These are phyloP conservation scores for Theobroma grandiflorum DNA, from an alignment of 441 rosid species.

Conservation along the genomic window DNA sequence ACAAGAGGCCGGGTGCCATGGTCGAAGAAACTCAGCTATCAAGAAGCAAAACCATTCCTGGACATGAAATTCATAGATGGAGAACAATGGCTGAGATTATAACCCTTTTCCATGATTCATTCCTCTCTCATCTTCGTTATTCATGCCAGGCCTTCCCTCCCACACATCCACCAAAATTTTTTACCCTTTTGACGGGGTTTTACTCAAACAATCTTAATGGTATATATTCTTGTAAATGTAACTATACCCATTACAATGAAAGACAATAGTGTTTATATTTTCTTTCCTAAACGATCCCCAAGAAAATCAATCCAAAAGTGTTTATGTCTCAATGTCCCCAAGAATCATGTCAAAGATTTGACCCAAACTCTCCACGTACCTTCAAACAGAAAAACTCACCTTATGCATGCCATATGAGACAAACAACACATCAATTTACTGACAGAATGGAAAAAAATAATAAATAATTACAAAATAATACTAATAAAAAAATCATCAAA, in stretches of 20 bases:
- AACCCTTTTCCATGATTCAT: not conserved
- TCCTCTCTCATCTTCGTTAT: not conserved
- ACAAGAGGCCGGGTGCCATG: constrained; percentile 69
- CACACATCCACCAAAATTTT: not conserved
- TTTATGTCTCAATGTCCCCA: too few relatives aligned
- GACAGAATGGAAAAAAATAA: too few relatives aligned
- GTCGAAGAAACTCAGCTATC: constrained; percentile 59
- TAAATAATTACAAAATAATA: too few relatives aligned
- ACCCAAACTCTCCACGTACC: too few relatives aligned
- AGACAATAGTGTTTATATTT: not conserved
- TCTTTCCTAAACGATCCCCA: too few relatives aligned
- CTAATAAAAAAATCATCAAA: too few relatives aligned
- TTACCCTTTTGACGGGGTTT: not conserved
- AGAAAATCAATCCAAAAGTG: too few relatives aligned
- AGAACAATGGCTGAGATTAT: constrained; percentile 79
- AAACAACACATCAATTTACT: too few relatives aligned
- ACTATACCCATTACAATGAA: not conserved
- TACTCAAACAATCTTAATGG: too few relatives aligned
- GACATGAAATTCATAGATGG: constrained; percentile 73
- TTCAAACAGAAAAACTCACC: too few relatives aligned
- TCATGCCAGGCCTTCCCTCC: not conserved
- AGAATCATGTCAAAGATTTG: too few relatives aligned
- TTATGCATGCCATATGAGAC: too few relatives aligned
- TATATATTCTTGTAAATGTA: constrained; percentile 13
- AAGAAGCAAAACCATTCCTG: constrained; percentile 65